Percentiles rank a stretch among this genome's conserved stretches.
phyloP scores from a whole-genome alignment of 2,329 filamentous ascomycete genomes.

The Cordyceps militaris region DNA sequence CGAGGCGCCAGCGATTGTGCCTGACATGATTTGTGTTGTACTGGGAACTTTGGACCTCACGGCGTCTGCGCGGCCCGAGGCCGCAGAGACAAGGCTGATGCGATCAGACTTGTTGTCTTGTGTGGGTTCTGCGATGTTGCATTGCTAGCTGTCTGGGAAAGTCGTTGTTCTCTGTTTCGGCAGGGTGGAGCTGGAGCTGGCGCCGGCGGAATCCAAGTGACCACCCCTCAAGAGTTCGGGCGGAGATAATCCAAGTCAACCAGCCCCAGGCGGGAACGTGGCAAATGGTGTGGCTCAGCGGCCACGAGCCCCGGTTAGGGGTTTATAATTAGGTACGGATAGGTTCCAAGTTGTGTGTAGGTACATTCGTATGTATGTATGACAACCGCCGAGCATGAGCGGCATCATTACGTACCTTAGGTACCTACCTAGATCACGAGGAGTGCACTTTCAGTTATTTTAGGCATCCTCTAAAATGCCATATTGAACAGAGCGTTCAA shows the following conservation, averaged over 20 bases:
- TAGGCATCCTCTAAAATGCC: too few species aligned
- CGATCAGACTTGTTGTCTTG: not conserved
- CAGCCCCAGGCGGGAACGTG: conserved; percentile 9
- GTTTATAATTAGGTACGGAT: not conserved
- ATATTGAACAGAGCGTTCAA: too few species aligned
- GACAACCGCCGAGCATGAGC: too few species aligned
- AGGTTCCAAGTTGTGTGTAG: too few species aligned
- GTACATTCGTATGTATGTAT: too few species aligned
- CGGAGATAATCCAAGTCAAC: not conserved
- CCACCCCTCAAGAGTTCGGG: too few species aligned
- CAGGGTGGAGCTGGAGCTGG: not conserved
- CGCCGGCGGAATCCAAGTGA: not conserved
- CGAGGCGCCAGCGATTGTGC: not conserved
- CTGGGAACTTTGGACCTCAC: not conserved
- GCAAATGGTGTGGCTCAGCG: conserved; percentile 9
- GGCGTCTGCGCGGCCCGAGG: not conserved
- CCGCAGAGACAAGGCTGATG: not conserved
- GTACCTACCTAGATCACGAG: too few species aligned
- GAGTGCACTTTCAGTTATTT: too few species aligned
- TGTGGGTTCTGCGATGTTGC: not conserved
- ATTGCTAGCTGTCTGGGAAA: not conserved
- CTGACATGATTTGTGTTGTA: not conserved
- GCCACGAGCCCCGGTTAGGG: not conserved
- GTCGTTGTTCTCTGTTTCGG: not conserved
- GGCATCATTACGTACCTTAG: too few species aligned